Percentiles rank a stretch among this genome's conserved stretches.
Conservation (phyloP, 2,329 filamentous ascomycete species). For the Trichoderma sp. region DNA sequence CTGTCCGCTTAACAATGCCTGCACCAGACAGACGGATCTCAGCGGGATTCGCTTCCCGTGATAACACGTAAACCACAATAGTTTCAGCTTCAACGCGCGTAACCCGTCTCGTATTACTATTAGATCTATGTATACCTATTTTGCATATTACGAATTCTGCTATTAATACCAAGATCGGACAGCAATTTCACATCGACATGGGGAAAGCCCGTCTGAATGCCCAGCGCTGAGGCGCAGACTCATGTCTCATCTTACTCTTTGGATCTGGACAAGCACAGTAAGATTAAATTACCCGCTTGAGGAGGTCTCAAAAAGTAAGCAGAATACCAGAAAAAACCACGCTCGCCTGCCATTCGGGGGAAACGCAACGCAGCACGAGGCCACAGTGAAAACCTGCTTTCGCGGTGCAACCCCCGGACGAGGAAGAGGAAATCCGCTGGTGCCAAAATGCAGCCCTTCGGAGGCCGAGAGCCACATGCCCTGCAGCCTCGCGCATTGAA, state of each 20-base stretch:
- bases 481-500: conserved; percentile 4
- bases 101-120: not conserved
- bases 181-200: conserved; percentile 7
- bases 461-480: conserved; percentile 10
- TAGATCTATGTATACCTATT: not conserved
- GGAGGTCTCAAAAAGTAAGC: not conserved
- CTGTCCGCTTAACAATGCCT: not conserved
- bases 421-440: not conserved
- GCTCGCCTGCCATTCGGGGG: not conserved
- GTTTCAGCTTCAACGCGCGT: conserved; percentile 2
- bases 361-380: conserved; percentile 3
- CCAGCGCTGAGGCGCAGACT: conserved; percentile 8
- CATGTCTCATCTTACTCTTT: conserved; percentile 6
- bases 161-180: not conserved
- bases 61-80: conserved; percentile 14
- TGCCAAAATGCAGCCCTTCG: conserved; percentile 16
- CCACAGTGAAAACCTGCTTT: not conserved
- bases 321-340: not conserved
- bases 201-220: not conserved
- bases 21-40: not conserved
- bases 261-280: not conserved
- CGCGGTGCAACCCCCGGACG: conserved; percentile 6
- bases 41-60: not conserved
- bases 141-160: not conserved
- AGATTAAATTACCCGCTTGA: not conserved